Evolutionary conservation across 2,329 filamentous ascomycete species (phyloP).

Genomic region (Penicillium frequentans): DNA sequence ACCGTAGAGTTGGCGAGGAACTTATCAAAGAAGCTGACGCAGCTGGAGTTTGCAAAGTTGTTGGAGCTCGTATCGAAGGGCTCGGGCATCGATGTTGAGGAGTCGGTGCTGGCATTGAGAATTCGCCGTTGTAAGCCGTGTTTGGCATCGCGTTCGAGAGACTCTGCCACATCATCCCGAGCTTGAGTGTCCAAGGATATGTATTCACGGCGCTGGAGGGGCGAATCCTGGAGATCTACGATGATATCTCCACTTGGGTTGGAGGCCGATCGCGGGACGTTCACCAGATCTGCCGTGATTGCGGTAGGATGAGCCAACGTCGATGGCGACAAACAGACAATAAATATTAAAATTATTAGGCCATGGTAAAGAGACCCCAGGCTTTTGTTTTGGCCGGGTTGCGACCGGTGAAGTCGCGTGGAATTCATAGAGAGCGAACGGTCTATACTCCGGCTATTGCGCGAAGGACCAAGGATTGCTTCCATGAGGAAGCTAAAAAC

Average conservation of each 20-base stretch:
- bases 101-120: slow-evolving; percentile 1
- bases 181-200: not conserved
- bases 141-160: not conserved
- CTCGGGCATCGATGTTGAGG: slow-evolving; percentile 50
- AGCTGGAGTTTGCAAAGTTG: slow-evolving; percentile 59
- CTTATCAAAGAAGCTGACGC: slow-evolving; percentile 59
- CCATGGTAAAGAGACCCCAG: slow-evolving; percentile 7
- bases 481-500: slow-evolving; percentile 11
- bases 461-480: not conserved
- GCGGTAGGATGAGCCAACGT: slow-evolving; percentile 11
- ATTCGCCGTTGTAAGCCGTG: not conserved
- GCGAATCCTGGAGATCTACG: slow-evolving; percentile 4
- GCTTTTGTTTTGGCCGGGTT: not conserved
- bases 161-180: not conserved
- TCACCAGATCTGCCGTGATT: not conserved
- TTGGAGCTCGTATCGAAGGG: slow-evolving; percentile 67
- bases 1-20: slow-evolving; percentile 69
- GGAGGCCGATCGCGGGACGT: slow-evolving; percentile 15
- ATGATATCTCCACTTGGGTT: slow-evolving; percentile 16
- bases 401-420: slow-evolving; percentile 5
- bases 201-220: slow-evolving; percentile 4
- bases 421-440: slow-evolving; percentile 2
- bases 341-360: slow-evolving; percentile 25
- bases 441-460: slow-evolving; percentile 2
- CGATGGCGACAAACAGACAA: slow-evolving; percentile 18